Evolutionary conservation across 371 early-diverging fungal genomes (phyloP), one percentile per base, ranked within the genome.

Genomic region (Dinochytrium kinnereticum): DNA sequence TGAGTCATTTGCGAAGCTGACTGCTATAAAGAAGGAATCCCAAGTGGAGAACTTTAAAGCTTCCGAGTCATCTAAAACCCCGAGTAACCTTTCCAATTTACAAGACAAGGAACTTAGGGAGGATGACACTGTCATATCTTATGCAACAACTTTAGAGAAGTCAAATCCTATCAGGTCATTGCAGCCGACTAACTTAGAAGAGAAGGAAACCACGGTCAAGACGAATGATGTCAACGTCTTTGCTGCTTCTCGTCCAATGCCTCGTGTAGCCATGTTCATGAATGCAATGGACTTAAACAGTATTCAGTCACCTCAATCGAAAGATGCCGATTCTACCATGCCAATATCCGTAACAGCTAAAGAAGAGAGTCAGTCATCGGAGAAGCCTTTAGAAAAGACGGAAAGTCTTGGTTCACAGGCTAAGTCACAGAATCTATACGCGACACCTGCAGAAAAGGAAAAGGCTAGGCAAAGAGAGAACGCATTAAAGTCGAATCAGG

Each of bases 201-300:
- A 44, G 21, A 44, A 44, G 49, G 49, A 44, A 13, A 13, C 49
- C 49, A 21, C 21, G 15, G 64, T 34, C 26, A 31, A 15, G 36
- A 64, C 64, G 3, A 13, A 64, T 5, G 64, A 64, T 30, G 36
- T 64, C 36, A 34, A 13, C 64, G 64, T 64, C 10, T 37, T 59
- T 21, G 70, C 34, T 28, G 13, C 5, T 38, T 59, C 61, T 17
- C 5, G 40, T 10, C 59, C 70, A n/a, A 7, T 38, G 28, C 40
- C 40, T n/a, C 70, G 57, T 34, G 61, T 61, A 21, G 59, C 70
- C n/a, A 44, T 55, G 37, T 69, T 69, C 33, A 39, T 69, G 37
- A 61, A 69, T 37, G 61, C 70, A 2, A 69, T 61, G 59, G 70
- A 69, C 70, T 21, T 69, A 28, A 37, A 64, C 64, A 15, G 3